Conservation (phyloP, 2,329 filamentous ascomycete genomes). For the Paecilomyces sp. region DNA sequence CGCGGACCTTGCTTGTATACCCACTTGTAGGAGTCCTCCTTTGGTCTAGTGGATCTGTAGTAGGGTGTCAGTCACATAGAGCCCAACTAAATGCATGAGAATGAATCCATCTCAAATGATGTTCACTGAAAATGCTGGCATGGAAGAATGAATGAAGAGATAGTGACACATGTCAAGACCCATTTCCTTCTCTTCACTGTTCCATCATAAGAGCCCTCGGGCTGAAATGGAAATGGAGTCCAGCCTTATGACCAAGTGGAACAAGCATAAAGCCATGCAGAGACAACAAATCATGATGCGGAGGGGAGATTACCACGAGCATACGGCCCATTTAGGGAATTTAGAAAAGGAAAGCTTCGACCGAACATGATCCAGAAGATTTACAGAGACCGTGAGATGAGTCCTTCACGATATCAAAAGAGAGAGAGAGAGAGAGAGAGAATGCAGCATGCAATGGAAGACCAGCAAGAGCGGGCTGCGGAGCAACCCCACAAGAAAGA, state of each 20-base stretch:
- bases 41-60: constrained; percentile 27
- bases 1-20: constrained; percentile 69
- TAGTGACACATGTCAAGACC: neutral
- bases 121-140: neutral
- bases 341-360: constrained; percentile 31
- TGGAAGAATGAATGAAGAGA: neutral
- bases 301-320: constrained; percentile 32
- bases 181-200: neutral
- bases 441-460: constrained; percentile 2
- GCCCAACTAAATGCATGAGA: constrained; percentile 4
- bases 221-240: too few species aligned
- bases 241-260: neutral
- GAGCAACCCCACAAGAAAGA: constrained; percentile 1
- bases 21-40: constrained; percentile 39
- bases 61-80: constrained; percentile 16
- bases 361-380: constrained; percentile 29
- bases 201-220: neutral
- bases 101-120: constrained; percentile 6
- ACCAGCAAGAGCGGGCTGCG: neutral
- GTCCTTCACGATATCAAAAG: neutral
- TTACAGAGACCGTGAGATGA: neutral
- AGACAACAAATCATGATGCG: neutral
- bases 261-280: neutral
- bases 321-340: constrained; percentile 31
- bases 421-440: constrained; percentile 1